Evolutionary conservation across 2,329 filamentous ascomycete species (phyloP).

Genomic region (Pleurostoma richardsiae): DNA sequence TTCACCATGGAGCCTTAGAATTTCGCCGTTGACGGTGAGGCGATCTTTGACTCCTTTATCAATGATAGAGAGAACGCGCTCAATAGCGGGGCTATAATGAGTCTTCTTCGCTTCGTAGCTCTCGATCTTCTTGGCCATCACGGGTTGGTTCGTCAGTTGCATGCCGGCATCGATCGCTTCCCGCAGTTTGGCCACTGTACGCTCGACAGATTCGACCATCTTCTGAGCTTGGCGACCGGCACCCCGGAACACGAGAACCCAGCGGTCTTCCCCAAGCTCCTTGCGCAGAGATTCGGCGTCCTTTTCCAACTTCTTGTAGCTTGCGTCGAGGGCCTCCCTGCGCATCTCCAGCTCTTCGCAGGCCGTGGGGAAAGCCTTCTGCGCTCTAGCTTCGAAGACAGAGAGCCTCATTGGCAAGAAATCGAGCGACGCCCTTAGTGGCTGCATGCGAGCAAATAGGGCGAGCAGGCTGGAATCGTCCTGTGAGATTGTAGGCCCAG

Average conservation of each 20-base stretch:
- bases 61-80: slow-evolving; percentile 85
- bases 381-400: slow-evolving; percentile 75
- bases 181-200: slow-evolving; percentile 76
- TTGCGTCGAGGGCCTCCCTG: slow-evolving; percentile 69
- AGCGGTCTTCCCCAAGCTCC: slow-evolving; percentile 91
- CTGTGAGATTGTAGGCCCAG: slow-evolving; percentile 54
- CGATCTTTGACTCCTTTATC: slow-evolving; percentile 93
- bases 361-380: slow-evolving; percentile 77
- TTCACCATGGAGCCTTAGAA: slow-evolving; percentile 78
- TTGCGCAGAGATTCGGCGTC: slow-evolving; percentile 86
- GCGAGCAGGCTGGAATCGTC: slow-evolving; percentile 87
- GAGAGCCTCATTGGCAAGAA: slow-evolving; percentile 93
- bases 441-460: slow-evolving; percentile 92
- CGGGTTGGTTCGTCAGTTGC: slow-evolving; percentile 65
- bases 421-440: slow-evolving; percentile 84
- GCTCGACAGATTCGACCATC: slow-evolving; percentile 93
- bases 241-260: slow-evolving; percentile 92
- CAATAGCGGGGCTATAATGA: slow-evolving; percentile 91
- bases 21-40: slow-evolving; percentile 95
- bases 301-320: slow-evolving; percentile 80
- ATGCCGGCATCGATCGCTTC: slow-evolving; percentile 73
- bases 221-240: slow-evolving; percentile 89
- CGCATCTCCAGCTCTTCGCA: slow-evolving; percentile 83
- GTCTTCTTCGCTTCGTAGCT: slow-evolving; percentile 92
- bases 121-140: slow-evolving; percentile 77